A percentile compares a stretch with the other conserved stretches of the same genome.
Evolutionary conservation across 805 yeast species (phyloP).

Genomic region (Candida berthetii): DNA sequence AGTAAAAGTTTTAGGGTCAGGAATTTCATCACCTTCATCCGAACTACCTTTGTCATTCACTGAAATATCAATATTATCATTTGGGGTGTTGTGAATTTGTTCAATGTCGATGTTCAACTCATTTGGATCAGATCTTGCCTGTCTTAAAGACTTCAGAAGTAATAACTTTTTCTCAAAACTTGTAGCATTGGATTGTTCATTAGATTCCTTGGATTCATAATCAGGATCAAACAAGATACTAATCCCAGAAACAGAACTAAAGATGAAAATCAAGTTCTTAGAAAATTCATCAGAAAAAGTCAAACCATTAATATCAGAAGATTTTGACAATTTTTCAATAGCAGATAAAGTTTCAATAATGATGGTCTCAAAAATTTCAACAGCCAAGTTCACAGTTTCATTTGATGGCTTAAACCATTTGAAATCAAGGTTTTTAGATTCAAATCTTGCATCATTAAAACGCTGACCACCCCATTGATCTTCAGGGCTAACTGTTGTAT

Average conservation of each 20-base stretch:
- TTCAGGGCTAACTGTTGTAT: slow-evolving; percentile 27
- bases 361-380: slow-evolving; percentile 47
- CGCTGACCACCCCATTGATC: slow-evolving; percentile 76
- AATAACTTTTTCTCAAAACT: slow-evolving; percentile 20
- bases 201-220: slow-evolving; percentile 27
- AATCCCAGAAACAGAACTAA: slow-evolving; percentile 62
- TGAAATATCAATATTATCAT: slow-evolving; percentile 15
- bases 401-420: slow-evolving; percentile 71
- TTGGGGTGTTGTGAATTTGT: slow-evolving; percentile 20
- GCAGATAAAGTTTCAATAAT: slow-evolving; percentile 35
- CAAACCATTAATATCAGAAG: slow-evolving; percentile 17
- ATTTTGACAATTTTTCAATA: slow-evolving; percentile 29
- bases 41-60: slow-evolving; percentile 14
- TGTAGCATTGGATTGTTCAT: slow-evolving; percentile 5
- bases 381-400: slow-evolving; percentile 53
- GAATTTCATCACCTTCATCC: slow-evolving; percentile 9
- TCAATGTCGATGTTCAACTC: slow-evolving; percentile 32
- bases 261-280: slow-evolving; percentile 47
- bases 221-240: slow-evolving; percentile 72
- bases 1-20: not conserved
- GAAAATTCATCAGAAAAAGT: slow-evolving; percentile 46
- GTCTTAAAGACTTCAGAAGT: slow-evolving; percentile 29
- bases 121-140: slow-evolving; percentile 24
- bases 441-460: slow-evolving; percentile 45
- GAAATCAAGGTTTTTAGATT: slow-evolving; percentile 42